Percentiles rank a stretch among this genome's conserved stretches.
phyloP scores from a whole-genome alignment of 1,284 basidiomycete genomes.

The Stereum hirsutum region DNA sequence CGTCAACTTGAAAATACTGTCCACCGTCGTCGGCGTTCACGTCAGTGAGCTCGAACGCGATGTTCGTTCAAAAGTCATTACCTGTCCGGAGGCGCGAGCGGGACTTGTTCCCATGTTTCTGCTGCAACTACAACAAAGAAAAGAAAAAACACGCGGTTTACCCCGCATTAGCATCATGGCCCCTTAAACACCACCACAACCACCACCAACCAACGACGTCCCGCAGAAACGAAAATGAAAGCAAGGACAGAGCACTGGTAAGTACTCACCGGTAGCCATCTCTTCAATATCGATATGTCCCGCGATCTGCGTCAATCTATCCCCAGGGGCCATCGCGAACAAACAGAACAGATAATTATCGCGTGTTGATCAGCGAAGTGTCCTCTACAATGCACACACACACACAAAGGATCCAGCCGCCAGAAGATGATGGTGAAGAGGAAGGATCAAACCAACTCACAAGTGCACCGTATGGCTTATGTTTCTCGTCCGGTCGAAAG shows the following conservation, averaged over 20 bases:
- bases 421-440: too few species aligned
- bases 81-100: constrained; percentile 76
- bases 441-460: too few species aligned
- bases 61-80: constrained; percentile 22
- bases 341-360: too few species aligned
- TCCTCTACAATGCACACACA: too few species aligned
- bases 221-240: neutral
- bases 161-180: too few species aligned
- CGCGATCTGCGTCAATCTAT: constrained; percentile 11
- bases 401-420: too few species aligned
- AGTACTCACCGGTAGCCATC: constrained; percentile 10
- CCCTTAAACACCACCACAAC: too few species aligned
- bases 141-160: too few species aligned
- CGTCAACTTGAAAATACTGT: constrained; percentile 88
- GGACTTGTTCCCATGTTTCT: constrained; percentile 69
- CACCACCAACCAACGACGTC: neutral
- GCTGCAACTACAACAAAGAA: constrained; percentile 4
- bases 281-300: neutral
- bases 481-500: too few species aligned
- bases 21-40: neutral
- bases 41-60: neutral
- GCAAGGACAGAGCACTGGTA: neutral
- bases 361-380: too few species aligned
- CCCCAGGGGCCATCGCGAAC: too few species aligned
- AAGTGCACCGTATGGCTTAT: too few species aligned